Evolutionary conservation across 495 filamentous ascomycete genomes (phyloP).

Genomic region (Annulohypoxylon stygium): DNA sequence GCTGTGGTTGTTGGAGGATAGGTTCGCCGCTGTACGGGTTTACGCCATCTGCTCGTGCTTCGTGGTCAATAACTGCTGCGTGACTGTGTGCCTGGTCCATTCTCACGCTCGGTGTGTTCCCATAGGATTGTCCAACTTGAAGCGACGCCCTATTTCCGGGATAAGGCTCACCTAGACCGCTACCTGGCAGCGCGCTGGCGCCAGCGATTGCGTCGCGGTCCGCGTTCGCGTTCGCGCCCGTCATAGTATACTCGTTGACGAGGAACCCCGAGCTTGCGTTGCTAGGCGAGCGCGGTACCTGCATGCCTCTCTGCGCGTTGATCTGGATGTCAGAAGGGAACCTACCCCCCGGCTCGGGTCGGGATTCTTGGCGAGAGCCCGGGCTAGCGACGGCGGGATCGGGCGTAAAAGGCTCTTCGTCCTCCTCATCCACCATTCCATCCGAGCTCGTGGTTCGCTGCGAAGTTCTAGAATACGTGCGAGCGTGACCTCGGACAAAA

Average conservation of each 20-base stretch:
- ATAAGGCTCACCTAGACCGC: constrained; percentile 52
- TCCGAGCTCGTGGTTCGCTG: constrained; percentile 76
- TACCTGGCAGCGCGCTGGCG: constrained; percentile 64
- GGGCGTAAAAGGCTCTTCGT: constrained; percentile 85
- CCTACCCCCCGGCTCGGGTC: constrained; percentile 85
- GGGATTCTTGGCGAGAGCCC: constrained; percentile 63
- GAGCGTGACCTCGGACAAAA: constrained; percentile 82
- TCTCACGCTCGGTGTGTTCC: constrained; percentile 50
- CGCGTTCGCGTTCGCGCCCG: constrained; percentile 34
- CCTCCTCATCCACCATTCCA: constrained; percentile 82
- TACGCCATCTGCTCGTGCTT: constrained; percentile 59
- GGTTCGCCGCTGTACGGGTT: constrained; percentile 60
- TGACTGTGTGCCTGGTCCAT: constrained; percentile 55
- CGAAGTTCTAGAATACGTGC: constrained; percentile 78
- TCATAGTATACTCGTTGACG: constrained; percentile 46
- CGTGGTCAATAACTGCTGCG: constrained; percentile 54
- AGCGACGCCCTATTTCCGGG: constrained; percentile 36
- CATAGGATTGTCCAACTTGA: constrained; percentile 50
- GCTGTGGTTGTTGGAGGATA: constrained; percentile 25
- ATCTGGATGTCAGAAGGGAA: constrained; percentile 90
- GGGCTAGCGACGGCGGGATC: constrained; percentile 62
- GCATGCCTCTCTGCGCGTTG: constrained; percentile 76
- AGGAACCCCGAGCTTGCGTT: constrained; percentile 78
- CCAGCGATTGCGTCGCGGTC: constrained; percentile 71
- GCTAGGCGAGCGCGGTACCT: constrained; percentile 79